Evolutionary conservation across 768 basidiomycete species (phyloP), one percentile per base, ranked within the genome.

Genomic region (Holtermanniella nyarrowii): DNA sequence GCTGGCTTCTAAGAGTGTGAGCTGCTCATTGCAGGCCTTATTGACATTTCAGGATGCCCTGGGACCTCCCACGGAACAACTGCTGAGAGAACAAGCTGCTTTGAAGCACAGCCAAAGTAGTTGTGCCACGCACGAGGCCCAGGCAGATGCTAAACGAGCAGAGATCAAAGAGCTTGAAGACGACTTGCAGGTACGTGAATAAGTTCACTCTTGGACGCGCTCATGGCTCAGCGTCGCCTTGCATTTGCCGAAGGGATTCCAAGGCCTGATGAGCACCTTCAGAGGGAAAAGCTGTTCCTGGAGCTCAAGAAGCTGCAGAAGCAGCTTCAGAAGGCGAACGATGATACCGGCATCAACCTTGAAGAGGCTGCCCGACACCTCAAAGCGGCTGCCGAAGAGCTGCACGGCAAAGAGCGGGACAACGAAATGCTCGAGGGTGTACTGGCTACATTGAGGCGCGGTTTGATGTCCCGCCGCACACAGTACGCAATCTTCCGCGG

Each of bases 121-220:
- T 20, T 41, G 20, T 26, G 21, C 21, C 48, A 18, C 26, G 39
- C 23, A 23, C n/a, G 7, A 27, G 42, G n/a, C n/a, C n/a, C n/a
- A n/a, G n/a, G n/a, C n/a, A n/a, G n/a, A n/a, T n/a, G n/a, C n/a
- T n/a, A n/a, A n/a, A n/a, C n/a, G 42, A n/a, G 31, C n/a, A 14
- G 23, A 24, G 24, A 24, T 46, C 42, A 54, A 44, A 4, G 50
- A 49, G 40, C 14, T 60, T 16, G 39, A 52, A 26, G 48, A 49
- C 14, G 12, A 14, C 50, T 7, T 16, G 47, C 21, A 27, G 18
- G 14, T 46, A 52, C 23, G 20, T 56, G 37, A 50, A 50, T 10
- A 40, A 54, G 4, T 24, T 57, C 18, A 41, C 25, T 3, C 57
- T 21, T 52, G 86, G 84, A n/a, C n/a, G n/a, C n/a, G n/a, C n/a